Base-by-base conservation (phyloP, 2,329 filamentous ascomycete genomes). In the Ceratocystis ficicola region DNA sequence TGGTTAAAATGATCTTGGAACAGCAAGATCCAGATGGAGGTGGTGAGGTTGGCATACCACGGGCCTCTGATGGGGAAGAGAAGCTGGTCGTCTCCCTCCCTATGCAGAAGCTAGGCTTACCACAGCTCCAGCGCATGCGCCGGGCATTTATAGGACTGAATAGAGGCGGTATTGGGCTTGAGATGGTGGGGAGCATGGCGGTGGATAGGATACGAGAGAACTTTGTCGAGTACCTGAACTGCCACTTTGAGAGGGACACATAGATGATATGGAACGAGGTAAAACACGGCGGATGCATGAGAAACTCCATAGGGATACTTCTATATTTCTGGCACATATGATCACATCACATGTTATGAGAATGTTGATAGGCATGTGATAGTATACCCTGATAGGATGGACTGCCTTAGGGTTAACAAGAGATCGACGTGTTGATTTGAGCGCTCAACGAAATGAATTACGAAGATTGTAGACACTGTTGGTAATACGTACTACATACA, bases 61-160 rank as follows among this genome's bases (percentile, higher is more conserved):
- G 69, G 65, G 70, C 67, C 12, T 70, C 71, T 50, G 55, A 57
- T 17, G 70, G 69, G 20, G 77, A 74, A 20, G 80, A 83, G 1
- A 79, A 81, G 17, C 74, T 86, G 66, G 75, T 81, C 1, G 78
- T 94, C 25, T 81, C 86, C 69, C 76, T 94, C 62, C 89, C 89
- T 0, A 78, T 78, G 8, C 83, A 81, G 68, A 84, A 83, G 69
- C 76, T 90, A 62, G 86, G 86, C 0, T 73, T 94, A 55, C 86
- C 89, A 7, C 87, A 90, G 73, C 76, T 95, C 70, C 90, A 95
- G 76, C 81, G 90, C 69, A 77, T 92, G 70, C 80, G 90, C 68
- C 81, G 90, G 71, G 88, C 90, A 62, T 95, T 89, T 75, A 85
- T 93, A 70, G 82, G 80, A 4, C 74, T 95, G 73, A 92, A 92